phyloP scores from a whole-genome alignment of 2,329 filamentous ascomycete genomes.

The Dactylellina drechsleri region DNA sequence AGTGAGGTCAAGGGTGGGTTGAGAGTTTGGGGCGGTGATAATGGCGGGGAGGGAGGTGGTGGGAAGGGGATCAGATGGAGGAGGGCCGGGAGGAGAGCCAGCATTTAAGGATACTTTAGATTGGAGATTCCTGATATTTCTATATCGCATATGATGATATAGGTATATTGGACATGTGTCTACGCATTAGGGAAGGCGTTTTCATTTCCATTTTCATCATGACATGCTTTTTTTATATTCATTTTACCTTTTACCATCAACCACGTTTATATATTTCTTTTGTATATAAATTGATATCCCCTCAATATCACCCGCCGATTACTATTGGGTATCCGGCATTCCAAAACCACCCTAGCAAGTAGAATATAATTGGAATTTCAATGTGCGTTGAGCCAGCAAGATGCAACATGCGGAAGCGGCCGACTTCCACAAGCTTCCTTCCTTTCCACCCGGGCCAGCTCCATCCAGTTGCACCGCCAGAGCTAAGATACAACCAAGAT shows the following conservation, averaged over 20 bases:
- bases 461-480: too few relatives aligned
- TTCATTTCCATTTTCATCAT: neutral
- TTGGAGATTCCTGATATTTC: neutral
- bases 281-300: too few relatives aligned
- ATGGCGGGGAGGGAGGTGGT: constrained; percentile 57
- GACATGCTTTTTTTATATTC: too few relatives aligned
- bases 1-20: constrained; percentile 78
- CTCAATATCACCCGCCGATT: too few relatives aligned
- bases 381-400: constrained; percentile 27
- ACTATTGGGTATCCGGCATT: too few relatives aligned
- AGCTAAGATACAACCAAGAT: constrained; percentile 17
- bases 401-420: constrained; percentile 47
- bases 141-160: too few relatives aligned
- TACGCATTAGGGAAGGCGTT: constrained; percentile 29
- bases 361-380: too few relatives aligned
- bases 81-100: constrained; percentile 58
- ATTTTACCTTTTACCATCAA: too few relatives aligned
- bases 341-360: too few relatives aligned
- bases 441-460: neutral
- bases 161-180: neutral
- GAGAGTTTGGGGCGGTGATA: constrained; percentile 65
- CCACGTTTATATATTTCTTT: too few relatives aligned
- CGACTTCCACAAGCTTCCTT: constrained; percentile 48
- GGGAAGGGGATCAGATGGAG: constrained; percentile 64
- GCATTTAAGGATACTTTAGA: constrained; percentile 29